A percentile compares a stretch with the other conserved stretches of the same genome.
These are phyloP conservation scores for Epichloe brachyelytri DNA, from an alignment of 2,329 filamentous ascomycete species.

Conservation along the genomic window DNA sequence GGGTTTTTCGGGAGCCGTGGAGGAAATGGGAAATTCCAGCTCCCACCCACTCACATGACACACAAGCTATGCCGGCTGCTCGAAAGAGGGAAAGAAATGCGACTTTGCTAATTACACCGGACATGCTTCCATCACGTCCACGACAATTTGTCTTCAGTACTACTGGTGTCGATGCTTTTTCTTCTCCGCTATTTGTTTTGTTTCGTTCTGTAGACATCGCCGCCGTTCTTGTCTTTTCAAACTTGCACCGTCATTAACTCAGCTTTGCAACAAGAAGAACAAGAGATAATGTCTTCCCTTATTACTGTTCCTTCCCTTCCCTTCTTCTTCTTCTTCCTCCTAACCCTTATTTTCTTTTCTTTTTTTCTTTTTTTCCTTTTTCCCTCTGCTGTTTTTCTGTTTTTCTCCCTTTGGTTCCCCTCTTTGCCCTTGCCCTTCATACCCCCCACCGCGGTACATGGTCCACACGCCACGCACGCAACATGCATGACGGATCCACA, in stretches of 20 bases:
- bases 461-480: slow-evolving; percentile 1
- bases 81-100: neutral
- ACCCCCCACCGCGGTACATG: neutral
- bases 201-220: too few species aligned
- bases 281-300: too few species aligned
- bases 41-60: slow-evolving; percentile 3
- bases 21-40: neutral
- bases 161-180: too few species aligned
- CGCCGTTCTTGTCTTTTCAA: too few species aligned
- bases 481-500: slow-evolving; percentile 2
- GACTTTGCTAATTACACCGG: too few species aligned
- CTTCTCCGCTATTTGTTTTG: too few species aligned
- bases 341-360: too few species aligned
- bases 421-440: neutral
- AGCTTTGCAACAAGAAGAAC: too few species aligned
- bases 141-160: neutral
- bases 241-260: too few species aligned
- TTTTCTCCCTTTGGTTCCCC: neutral
- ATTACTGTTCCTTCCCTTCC: too few species aligned
- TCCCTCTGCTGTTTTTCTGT: neutral
- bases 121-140: neutral
- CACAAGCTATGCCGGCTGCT: slow-evolving; percentile 1
- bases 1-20: too few species aligned
- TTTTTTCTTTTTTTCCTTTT: too few species aligned
- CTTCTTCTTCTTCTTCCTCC: neutral